Evolutionary conservation across 2,329 filamentous ascomycete species (phyloP).

Genomic region (Fusarium buharicum): DNA sequence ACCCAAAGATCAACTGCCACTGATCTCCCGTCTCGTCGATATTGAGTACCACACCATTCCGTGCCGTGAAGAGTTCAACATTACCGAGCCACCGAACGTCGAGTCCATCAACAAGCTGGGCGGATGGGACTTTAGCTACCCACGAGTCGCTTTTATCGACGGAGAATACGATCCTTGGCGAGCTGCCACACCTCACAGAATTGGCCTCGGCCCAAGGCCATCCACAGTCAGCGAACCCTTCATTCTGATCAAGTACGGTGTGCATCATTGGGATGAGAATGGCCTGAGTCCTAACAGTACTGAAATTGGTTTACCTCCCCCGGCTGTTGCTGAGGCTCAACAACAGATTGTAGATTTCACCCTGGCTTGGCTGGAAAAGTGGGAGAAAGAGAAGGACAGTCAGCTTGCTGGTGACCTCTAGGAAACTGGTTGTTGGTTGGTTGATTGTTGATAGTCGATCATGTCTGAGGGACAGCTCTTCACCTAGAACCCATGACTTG

Average conservation of each 20-base stretch:
- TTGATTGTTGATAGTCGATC: no score
- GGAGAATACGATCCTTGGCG: constrained; percentile 85
- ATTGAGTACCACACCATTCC: constrained; percentile 69
- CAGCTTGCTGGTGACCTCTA: constrained; percentile 17
- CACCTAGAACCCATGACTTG: no score
- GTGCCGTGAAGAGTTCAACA: constrained; percentile 76
- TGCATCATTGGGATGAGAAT: constrained; percentile 86
- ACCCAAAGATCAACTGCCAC: constrained; percentile 69
- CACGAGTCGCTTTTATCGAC: constrained; percentile 79
- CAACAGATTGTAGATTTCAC: constrained; percentile 69
- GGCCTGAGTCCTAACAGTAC: constrained; percentile 66
- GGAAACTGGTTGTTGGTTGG: not conserved
- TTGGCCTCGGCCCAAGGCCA: constrained; percentile 64
- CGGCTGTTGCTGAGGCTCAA: constrained; percentile 68
- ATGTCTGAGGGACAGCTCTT: no score
- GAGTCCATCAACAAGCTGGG: constrained; percentile 80
- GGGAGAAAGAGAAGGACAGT: constrained; percentile 48
- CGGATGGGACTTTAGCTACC: constrained; percentile 76
- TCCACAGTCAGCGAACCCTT: constrained; percentile 75
- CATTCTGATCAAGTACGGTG: constrained; percentile 76
- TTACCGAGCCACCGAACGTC: constrained; percentile 70
- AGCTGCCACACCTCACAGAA: constrained; percentile 75
- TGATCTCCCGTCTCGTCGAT: constrained; percentile 77
- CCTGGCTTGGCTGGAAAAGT: constrained; percentile 73
- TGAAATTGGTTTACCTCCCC: constrained; percentile 70